Conservation (phyloP, 352 stramenopile genomes). For the Saprolegnia diclina region DNA sequence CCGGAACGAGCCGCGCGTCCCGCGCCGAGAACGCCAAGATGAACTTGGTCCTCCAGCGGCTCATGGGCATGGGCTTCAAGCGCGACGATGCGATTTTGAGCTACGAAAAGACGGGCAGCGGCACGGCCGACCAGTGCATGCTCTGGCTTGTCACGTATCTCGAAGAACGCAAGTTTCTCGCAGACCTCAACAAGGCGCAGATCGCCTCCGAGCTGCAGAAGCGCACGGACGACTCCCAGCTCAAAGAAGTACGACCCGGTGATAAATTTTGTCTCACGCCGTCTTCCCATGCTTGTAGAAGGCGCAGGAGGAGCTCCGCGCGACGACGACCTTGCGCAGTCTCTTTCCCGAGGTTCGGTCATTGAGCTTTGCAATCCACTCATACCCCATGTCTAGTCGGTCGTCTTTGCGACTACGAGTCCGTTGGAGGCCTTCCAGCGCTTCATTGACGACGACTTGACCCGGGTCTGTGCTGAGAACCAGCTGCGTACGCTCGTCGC, state of each 20-base stretch:
- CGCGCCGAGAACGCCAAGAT: constrained; percentile 10
- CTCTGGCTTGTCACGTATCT: constrained; percentile 71
- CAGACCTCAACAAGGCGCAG: constrained; percentile 64
- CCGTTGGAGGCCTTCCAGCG: constrained; percentile 37
- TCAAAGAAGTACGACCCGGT: constrained; percentile 1
- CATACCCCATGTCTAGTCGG: neutral
- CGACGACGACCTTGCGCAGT: constrained; percentile 50
- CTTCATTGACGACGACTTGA: constrained; percentile 46
- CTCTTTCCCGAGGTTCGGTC: constrained; percentile 52
- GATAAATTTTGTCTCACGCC: neutral
- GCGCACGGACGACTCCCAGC: constrained; percentile 41
- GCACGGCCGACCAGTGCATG: constrained; percentile 66
- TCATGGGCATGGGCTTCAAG: constrained; percentile 60
- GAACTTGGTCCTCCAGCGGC: constrained; percentile 33
- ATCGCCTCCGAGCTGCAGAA: constrained; percentile 72
- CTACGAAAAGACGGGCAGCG: constrained; percentile 45
- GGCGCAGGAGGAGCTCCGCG: constrained; percentile 46
- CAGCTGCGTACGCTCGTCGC: constrained; percentile 50
- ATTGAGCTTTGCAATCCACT: neutral
- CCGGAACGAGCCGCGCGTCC: neutral
- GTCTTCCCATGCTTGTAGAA: constrained; percentile 33
- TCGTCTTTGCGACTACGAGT: constrained; percentile 29
- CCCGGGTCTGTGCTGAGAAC: constrained; percentile 4
- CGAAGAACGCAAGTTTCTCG: constrained; percentile 62
- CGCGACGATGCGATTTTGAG: constrained; percentile 58